Conservation (phyloP, 208 protist species). For the Trypanosomatidae sp. region DNA sequence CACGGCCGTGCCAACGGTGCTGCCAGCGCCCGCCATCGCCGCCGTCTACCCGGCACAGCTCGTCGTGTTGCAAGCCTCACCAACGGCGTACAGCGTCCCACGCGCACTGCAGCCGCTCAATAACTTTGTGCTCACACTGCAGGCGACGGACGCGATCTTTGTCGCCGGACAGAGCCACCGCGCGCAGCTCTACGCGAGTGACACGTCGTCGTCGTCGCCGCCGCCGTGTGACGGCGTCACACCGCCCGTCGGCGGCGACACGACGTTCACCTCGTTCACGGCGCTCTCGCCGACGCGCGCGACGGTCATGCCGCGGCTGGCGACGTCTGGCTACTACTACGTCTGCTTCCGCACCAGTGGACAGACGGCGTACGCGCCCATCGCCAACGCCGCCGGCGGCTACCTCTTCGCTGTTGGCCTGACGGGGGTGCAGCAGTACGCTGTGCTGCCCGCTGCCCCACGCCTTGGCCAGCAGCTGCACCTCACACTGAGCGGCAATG, state of each 20-base stretch:
- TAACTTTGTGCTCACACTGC: conserved; percentile 53
- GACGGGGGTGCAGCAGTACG: conserved; percentile 66
- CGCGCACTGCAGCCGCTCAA: conserved; percentile 16
- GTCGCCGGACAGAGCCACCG: conserved; percentile 13
- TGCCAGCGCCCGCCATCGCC: conserved; percentile 20
- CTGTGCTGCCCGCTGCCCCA: conserved; percentile 28
- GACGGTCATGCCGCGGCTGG: conserved; percentile 33
- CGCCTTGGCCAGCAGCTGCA: conserved; percentile 58
- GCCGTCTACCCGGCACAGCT: conserved; percentile 48
- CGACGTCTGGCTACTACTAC: conserved; percentile 51
- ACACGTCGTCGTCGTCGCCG: not conserved
- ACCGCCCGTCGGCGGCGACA: conserved; percentile 24
- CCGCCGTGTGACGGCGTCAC: conserved; percentile 26
- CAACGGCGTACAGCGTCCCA: conserved; percentile 63
- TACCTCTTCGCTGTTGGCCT: conserved; percentile 72
- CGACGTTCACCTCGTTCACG: conserved; percentile 57
- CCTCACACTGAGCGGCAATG: conserved; percentile 55
- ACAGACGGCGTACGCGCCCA: conserved; percentile 27
- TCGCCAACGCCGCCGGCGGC: conserved; percentile 51
- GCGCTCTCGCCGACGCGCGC: conserved; percentile 19
- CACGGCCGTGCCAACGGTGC: too few relatives aligned
- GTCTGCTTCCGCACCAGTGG: conserved; percentile 74
- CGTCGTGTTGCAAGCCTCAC: conserved; percentile 36
- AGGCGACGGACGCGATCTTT: conserved; percentile 57
- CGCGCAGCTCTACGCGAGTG: conserved; percentile 30